Conservation (phyloP, 2,329 filamentous ascomycete genomes). For the Claviceps fusiformis region DNA sequence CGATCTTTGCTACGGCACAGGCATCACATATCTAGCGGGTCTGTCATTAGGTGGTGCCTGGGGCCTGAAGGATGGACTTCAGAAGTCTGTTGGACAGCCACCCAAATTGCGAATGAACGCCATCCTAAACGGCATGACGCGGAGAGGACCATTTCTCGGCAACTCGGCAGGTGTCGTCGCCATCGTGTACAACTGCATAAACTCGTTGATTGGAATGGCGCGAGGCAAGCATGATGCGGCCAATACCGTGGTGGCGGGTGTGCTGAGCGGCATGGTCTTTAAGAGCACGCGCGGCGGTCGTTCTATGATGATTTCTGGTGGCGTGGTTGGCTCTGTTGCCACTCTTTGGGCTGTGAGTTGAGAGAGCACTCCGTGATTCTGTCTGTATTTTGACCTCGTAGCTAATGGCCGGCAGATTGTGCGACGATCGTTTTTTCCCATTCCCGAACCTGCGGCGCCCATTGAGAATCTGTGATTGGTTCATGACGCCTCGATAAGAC, state of each 20-base stretch:
- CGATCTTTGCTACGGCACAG: slow-evolving; percentile 94
- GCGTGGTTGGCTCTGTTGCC: slow-evolving; percentile 74
- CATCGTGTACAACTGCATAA: slow-evolving; percentile 89
- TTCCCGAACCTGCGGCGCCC: slow-evolving; percentile 17
- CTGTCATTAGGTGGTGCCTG: slow-evolving; percentile 77
- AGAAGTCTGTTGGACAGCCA: slow-evolving; percentile 60
- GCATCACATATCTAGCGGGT: slow-evolving; percentile 83
- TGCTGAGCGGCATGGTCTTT: slow-evolving; percentile 83
- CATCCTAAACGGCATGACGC: slow-evolving; percentile 84
- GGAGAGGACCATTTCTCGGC: slow-evolving; percentile 85
- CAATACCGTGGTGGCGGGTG: slow-evolving; percentile 79
- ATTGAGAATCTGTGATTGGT: slow-evolving; percentile 20
- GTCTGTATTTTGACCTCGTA: slow-evolving; percentile 3
- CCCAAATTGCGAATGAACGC: slow-evolving; percentile 90
- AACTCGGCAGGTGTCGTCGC: slow-evolving; percentile 94
- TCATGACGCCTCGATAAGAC: neutral
- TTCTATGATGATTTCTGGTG: slow-evolving; percentile 90
- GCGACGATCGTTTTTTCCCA: slow-evolving; percentile 29
- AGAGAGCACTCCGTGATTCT: neutral
- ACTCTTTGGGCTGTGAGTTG: slow-evolving; percentile 78
- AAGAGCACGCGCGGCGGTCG: slow-evolving; percentile 85
- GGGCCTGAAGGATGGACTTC: slow-evolving; percentile 82
- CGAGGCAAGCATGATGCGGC: slow-evolving; percentile 79
- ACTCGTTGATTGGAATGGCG: slow-evolving; percentile 66
- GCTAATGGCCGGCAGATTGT: slow-evolving; percentile 17